Conservation (phyloP, 441 rosid species). For the Pelargonium hybrid region DNA sequence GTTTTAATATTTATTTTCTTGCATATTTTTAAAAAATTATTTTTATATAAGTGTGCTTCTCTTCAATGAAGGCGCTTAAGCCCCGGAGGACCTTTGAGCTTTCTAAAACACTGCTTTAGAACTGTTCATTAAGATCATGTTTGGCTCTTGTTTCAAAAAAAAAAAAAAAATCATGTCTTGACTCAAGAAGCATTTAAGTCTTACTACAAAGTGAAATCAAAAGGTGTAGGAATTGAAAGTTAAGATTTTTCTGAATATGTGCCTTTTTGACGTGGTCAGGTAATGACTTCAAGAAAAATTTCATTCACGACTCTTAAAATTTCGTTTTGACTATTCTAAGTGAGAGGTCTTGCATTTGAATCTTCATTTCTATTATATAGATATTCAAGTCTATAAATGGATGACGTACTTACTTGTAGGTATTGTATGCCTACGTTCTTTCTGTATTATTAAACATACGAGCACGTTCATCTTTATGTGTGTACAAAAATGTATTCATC, state of each 20-base stretch:
- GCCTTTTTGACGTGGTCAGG: background rate
- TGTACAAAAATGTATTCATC: no score
- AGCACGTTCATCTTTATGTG: background rate
- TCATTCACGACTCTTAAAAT: background rate
- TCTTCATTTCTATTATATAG: background rate
- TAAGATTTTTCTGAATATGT: background rate
- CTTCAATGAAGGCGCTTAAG: no score
- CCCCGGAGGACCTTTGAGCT: no score
- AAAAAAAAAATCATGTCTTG: background rate
- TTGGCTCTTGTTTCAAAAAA: no score
- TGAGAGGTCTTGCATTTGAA: background rate
- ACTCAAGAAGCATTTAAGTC: background rate
- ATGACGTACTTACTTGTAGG: background rate
- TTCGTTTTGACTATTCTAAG: background rate
- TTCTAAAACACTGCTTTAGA: background rate
- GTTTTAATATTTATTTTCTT: no score
- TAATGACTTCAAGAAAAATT: background rate
- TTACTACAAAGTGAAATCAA: background rate
- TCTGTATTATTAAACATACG: background rate
- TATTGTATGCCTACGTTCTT: background rate
- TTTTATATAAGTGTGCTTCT: no score
- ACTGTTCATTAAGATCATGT: background rate
- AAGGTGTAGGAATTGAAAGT: background rate
- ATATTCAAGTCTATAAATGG: background rate
- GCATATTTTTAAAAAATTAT: no score